Conservation (phyloP, 257 asterid species). For the Marsdenia floribunda region DNA sequence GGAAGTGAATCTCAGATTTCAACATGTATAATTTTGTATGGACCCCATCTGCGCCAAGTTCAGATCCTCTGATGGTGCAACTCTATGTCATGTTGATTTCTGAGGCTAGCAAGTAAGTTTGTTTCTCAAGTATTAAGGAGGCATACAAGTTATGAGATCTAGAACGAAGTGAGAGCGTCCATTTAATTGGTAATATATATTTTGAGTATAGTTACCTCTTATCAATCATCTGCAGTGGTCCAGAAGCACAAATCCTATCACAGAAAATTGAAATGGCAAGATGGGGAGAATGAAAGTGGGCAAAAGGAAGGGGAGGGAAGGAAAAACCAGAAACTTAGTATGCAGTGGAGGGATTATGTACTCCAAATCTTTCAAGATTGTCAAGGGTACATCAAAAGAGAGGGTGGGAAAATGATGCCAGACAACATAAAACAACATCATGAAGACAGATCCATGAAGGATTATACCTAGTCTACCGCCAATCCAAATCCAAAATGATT, state of each 20-base stretch:
- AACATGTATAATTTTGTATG: not conserved
- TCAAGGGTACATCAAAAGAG: not conserved
- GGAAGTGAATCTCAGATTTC: not conserved
- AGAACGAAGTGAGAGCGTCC: not conserved
- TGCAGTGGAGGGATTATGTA: not conserved
- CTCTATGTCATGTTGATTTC: not conserved
- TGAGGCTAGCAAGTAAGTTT: not conserved
- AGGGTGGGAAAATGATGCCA: not conserved
- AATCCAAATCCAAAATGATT: not conserved
- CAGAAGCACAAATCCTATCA: not conserved
- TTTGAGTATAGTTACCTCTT: not conserved
- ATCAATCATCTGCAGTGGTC: not conserved
- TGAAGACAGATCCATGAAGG: not conserved
- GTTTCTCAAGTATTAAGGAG: not conserved
- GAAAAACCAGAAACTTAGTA: not conserved
- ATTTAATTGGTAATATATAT: not conserved
- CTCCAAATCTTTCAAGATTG: constrained; percentile 1
- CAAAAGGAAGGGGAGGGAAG: not conserved
- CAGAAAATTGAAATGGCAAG: not conserved
- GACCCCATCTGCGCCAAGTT: not conserved
- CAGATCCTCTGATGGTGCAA: not conserved
- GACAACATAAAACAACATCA: not conserved
- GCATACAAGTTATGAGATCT: not conserved
- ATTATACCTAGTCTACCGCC: not conserved
- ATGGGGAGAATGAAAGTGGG: not conserved